Conservation (phyloP, 2,329 filamentous ascomycete species). For the Pseudogymnoascus sp. region DNA sequence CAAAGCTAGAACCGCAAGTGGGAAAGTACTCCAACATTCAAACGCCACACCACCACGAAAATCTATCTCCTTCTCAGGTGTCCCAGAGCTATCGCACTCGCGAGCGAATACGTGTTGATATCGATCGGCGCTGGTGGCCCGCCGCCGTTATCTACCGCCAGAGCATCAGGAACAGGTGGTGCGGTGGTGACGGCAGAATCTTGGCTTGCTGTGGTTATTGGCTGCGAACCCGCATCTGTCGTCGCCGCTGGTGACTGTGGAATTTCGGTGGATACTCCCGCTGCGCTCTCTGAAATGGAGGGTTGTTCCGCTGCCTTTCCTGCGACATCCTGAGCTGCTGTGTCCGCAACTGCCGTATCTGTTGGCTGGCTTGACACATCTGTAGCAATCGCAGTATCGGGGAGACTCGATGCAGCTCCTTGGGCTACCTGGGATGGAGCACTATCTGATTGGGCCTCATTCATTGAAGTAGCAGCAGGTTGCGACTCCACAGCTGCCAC, state of each 20-base stretch:
- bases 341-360: conserved; percentile 12
- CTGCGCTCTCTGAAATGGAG: neutral
- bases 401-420: neutral
- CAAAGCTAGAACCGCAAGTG: conserved; percentile 7
- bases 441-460: neutral
- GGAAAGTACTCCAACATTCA: conserved; percentile 8
- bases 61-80: conserved; percentile 18
- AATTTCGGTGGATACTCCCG: neutral
- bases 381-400: neutral
- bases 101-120: conserved; percentile 25
- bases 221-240: neutral
- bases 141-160: conserved; percentile 11
- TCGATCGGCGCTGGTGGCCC: conserved; percentile 17
- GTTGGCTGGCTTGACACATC: neutral
- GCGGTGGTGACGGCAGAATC: conserved; percentile 10
- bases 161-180: conserved; percentile 11
- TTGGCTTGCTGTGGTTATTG: neutral
- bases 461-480: neutral
- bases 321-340: neutral
- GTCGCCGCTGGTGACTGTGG: neutral
- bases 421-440: neutral
- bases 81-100: conserved; percentile 24
- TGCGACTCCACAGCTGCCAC: neutral
- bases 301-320: neutral
- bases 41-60: conserved; percentile 12